Conservation (phyloP, 371 early-diverging fungal genomes). For the Rhizopus sp. region DNA sequence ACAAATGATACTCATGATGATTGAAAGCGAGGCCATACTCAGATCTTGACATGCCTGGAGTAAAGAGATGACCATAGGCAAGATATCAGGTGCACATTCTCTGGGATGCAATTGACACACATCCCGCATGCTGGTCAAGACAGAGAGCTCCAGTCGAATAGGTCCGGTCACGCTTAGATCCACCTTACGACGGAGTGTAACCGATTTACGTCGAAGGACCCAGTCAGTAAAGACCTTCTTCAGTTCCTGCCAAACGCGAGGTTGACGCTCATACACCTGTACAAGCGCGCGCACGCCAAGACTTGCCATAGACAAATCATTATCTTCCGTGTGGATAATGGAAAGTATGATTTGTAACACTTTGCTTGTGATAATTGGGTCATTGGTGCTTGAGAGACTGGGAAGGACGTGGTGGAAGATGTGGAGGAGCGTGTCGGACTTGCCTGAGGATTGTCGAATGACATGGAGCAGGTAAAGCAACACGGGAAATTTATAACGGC, state of each 20-base stretch:
- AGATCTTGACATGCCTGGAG: conserved; percentile 53
- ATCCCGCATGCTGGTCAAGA: conserved; percentile 57
- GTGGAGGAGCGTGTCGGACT: conserved; percentile 32
- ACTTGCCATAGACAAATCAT: conserved; percentile 40
- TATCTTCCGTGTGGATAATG: conserved; percentile 37
- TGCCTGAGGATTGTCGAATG: conserved; percentile 38
- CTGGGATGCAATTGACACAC: conserved; percentile 44
- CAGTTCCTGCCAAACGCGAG: conserved; percentile 62
- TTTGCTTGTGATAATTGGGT: conserved; percentile 53
- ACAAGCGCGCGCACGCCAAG: conserved; percentile 53
- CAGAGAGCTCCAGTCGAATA: conserved; percentile 56
- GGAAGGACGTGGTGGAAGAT: conserved; percentile 50
- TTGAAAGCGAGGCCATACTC: conserved; percentile 46
- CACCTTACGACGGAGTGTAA: conserved; percentile 22
- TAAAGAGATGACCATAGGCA: conserved; percentile 55
- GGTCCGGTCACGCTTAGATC: conserved; percentile 25
- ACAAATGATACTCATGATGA: conserved; percentile 50
- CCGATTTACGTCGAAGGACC: conserved; percentile 52
- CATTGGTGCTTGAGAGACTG: conserved; percentile 44
- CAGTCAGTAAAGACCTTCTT: conserved; percentile 56
- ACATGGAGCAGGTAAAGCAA: conserved; percentile 51
- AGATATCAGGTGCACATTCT: conserved; percentile 53
- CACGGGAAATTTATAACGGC: conserved; percentile 43
- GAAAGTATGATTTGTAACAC: conserved; percentile 49
- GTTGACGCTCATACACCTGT: conserved; percentile 50